These are phyloP conservation scores for Sporothrix mexicana DNA, from an alignment of 2,329 filamentous ascomycete genomes.

Conservation along the genomic window DNA sequence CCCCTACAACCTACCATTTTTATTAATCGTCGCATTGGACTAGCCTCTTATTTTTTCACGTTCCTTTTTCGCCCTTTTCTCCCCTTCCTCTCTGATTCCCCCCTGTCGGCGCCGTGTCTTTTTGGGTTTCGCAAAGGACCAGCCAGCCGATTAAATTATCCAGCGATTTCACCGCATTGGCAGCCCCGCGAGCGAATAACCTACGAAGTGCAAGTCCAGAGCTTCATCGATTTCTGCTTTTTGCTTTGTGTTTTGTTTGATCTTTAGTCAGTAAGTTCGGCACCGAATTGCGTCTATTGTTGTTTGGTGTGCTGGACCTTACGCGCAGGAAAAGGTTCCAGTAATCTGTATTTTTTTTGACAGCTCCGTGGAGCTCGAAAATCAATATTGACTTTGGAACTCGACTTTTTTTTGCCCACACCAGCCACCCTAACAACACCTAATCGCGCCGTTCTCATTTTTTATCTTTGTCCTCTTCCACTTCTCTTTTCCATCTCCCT, in stretches of 20 bases:
- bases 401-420: conserved; percentile 15
- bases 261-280: not conserved
- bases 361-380: conserved; percentile 30
- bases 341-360: conserved; percentile 8
- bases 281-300: too few species aligned
- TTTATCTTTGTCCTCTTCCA: conserved; percentile 14
- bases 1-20: conserved; percentile 16
- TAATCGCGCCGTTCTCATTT: not conserved
- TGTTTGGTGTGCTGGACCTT: conserved; percentile 8
- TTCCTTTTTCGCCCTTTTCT: conserved; percentile 28
- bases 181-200: conserved; percentile 28
- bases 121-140: conserved; percentile 31
- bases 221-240: conserved; percentile 1
- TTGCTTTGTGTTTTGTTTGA: not conserved
- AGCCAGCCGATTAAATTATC: conserved; percentile 30
- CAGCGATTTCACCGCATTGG: conserved; percentile 20
- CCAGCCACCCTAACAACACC: conserved; percentile 1
- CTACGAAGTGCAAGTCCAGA: not conserved
- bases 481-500: conserved; percentile 24
- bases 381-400: conserved; percentile 35
- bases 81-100: conserved; percentile 7
- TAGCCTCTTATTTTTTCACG: conserved; percentile 31
- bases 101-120: conserved; percentile 6
- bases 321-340: conserved; percentile 3
- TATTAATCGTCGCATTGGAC: conserved; percentile 30